Evolutionary conservation across 2,329 filamentous ascomycete species (phyloP), one percentile per base, ranked within the genome.

Genomic region (Colletotrichum sp.): DNA sequence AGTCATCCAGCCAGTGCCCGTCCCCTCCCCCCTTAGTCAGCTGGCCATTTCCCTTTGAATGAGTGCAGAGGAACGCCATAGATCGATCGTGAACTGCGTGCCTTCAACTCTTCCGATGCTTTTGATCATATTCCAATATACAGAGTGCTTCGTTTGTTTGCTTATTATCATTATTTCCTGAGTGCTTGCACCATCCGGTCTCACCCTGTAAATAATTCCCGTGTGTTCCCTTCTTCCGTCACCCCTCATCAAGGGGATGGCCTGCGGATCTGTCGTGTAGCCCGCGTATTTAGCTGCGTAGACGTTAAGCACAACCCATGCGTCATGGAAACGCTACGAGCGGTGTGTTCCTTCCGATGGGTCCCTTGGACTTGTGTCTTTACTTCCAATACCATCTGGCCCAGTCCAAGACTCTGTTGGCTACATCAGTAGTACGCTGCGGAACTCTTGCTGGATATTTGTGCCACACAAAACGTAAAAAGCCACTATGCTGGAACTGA

Each of bases 401-500:
- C 44, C 44, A 49, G 44, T 49, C 9, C 44, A 22, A 49, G n/a
- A 49, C 22, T 49, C 44, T 49, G 19, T 49, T 49, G 44, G n/a
- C 44, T 13, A n/a, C 44, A 22, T 22, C n/a, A 9, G 6, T 49
- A 22, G 25, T 29, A 57, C 19, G 52, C 25, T 57, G 52, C 52
- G 25, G 55, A 29, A 22, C 55, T 59, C 55, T 27, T 59, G 59
- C 59, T 30, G 12, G 59, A 9, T 34, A 30, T 63, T 15, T 68
- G 12, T n/a, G 27, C 16, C 11, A 36, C 6, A 57, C 39, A n/a
- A 44, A 44, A 44, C 39, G 19, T 19, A 13, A 29, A 16, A 19
- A n/a, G 29, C 44, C 69, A 25, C 59, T 29, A 76, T 34, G 70
- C 73, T 34, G 73, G 73, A 13, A 76, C 73, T 16, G 73, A 73